Evolutionary conservation across 371 early-diverging fungal species (phyloP).

Genomic region (Mortierella sp.): DNA sequence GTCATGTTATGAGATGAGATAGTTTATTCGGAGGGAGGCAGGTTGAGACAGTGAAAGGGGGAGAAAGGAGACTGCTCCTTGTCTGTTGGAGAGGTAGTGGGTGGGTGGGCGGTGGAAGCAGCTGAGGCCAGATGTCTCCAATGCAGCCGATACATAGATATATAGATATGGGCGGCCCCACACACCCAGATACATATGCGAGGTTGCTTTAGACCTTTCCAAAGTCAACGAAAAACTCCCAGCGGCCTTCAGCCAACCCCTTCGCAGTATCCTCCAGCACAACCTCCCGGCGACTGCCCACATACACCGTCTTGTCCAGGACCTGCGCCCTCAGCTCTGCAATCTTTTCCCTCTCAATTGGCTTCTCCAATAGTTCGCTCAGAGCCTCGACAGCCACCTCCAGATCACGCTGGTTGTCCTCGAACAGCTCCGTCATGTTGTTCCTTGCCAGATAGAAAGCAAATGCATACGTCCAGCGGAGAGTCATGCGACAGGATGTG

Average conservation of each 20-base stretch:
- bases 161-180: no score
- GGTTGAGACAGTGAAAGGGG: no score
- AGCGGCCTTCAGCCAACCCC: conserved; percentile 80
- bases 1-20: no score
- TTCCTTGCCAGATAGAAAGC: conserved; percentile 90
- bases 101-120: no score
- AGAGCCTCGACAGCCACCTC: conserved; percentile 95
- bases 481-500: conserved; percentile 85
- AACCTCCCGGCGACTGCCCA: conserved; percentile 76
- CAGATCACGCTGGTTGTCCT: conserved; percentile 95
- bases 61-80: no score
- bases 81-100: no score
- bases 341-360: conserved; percentile 79
- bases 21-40: no score
- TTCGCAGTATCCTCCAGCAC: conserved; percentile 82
- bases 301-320: conserved; percentile 86
- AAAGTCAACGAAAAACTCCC: conserved; percentile 61
- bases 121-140: no score
- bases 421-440: conserved; percentile 93
- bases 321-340: conserved; percentile 79
- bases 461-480: conserved; percentile 98
- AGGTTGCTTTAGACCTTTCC: conserved; percentile 10
- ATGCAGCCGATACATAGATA: no score
- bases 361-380: conserved; percentile 87
- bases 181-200: no score